Percentiles rank a stretch among this genome's conserved stretches.
phyloP scores from a whole-genome alignment of 306 rosid species.

The Pyrus pyrifolia region DNA sequence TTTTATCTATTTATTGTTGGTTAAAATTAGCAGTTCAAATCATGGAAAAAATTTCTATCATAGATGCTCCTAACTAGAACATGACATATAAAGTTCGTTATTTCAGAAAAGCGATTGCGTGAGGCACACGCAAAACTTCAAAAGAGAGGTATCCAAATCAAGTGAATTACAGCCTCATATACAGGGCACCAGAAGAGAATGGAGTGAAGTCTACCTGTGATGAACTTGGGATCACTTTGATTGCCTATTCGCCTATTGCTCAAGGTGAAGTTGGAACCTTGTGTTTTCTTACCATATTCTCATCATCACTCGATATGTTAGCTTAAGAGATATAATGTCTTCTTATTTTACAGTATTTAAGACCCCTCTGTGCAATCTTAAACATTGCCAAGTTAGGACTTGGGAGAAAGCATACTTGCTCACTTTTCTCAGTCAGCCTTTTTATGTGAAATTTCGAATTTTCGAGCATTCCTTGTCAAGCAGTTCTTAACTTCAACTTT shows the following conservation, averaged over 20 bases:
- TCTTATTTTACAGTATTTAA: not conserved
- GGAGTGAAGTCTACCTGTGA: slow-evolving; percentile 82
- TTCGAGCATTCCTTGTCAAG: not conserved
- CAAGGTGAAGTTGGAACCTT: slow-evolving; percentile 44
- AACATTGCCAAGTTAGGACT: not conserved
- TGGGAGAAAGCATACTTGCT: not conserved
- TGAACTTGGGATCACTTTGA: slow-evolving; percentile 85
- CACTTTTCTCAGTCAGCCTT: not conserved
- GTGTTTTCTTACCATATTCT: not conserved
- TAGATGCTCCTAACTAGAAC: not conserved
- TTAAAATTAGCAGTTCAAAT: not conserved
- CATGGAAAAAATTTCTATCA: not conserved
- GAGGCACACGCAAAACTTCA: slow-evolving; percentile 61
- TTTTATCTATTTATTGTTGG: not conserved
- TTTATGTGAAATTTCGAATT: not conserved
- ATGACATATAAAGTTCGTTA: not conserved
- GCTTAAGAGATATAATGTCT: not conserved
- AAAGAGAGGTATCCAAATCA: slow-evolving; percentile 91
- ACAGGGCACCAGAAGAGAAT: slow-evolving; percentile 68
- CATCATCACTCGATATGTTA: not conserved
- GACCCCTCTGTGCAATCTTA: not conserved
- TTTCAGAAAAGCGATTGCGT: slow-evolving; percentile 63
- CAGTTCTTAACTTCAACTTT: not conserved
- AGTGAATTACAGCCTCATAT: slow-evolving; percentile 88
- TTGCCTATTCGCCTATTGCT: slow-evolving; percentile 94